A percentile compares a stretch with the other conserved stretches of the same genome.
Conservation (phyloP, 2,329 filamentous ascomycete species). For the Proliferodiscus dingleyae region DNA sequence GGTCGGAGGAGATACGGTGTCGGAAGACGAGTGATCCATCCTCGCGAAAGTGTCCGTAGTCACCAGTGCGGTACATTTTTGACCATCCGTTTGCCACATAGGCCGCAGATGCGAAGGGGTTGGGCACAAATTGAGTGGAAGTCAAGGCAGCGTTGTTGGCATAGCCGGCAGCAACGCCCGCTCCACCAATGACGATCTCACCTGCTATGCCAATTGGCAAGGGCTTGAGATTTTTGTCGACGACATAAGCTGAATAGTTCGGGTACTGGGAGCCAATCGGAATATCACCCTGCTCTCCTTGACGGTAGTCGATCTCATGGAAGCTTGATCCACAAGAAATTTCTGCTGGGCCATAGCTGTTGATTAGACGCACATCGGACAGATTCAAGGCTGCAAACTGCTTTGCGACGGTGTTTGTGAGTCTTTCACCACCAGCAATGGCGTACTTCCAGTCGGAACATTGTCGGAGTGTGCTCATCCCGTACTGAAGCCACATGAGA, state of each 20-base stretch:
- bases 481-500: conserved; percentile 8
- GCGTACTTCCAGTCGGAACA: conserved; percentile 16
- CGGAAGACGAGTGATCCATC: conserved; percentile 29
- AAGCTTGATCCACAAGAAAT: conserved; percentile 12
- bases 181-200: conserved; percentile 39
- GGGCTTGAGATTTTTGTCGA: conserved; percentile 35
- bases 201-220: conserved; percentile 38
- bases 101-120: not conserved
- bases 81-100: conserved; percentile 2
- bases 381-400: conserved; percentile 19
- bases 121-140: not conserved
- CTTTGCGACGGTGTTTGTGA: conserved; percentile 21
- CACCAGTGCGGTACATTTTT: conserved; percentile 35
- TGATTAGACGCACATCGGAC: conserved; percentile 14
- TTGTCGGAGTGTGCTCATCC: not conserved
- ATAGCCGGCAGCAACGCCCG: conserved; percentile 35
- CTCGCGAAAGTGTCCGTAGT: conserved; percentile 32
- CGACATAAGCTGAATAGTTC: conserved; percentile 32
- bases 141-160: conserved; percentile 24
- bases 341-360: conserved; percentile 21
- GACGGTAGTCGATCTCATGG: conserved; percentile 23
- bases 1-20: conserved; percentile 32
- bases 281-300: not conserved
- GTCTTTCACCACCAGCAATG: conserved; percentile 26
- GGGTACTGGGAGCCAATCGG: conserved; percentile 9